phyloP scores from a whole-genome alignment of 495 filamentous ascomycete species.

The Venustampulla echinocandica region DNA sequence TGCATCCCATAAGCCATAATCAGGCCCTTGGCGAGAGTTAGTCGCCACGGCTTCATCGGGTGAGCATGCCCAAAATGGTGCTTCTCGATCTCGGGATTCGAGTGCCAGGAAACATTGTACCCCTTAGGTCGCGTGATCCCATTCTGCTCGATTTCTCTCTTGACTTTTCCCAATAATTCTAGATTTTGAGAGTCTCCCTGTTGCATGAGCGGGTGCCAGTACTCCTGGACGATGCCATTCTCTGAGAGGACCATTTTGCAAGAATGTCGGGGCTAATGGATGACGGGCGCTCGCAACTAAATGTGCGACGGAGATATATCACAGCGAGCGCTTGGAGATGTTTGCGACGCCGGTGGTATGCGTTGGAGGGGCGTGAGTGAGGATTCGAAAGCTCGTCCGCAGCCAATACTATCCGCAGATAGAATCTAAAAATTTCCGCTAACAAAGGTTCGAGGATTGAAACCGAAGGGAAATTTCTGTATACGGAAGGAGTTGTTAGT shows the following conservation, averaged over 20 bases:
- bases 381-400: no score
- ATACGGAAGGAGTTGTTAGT: no score
- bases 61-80: constrained; percentile 93
- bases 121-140: constrained; percentile 70
- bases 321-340: background rate
- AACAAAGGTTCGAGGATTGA: no score
- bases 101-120: constrained; percentile 91
- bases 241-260: constrained; percentile 17
- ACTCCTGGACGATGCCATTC: constrained; percentile 58
- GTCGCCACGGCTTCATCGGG: constrained; percentile 98
- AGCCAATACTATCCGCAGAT: no score
- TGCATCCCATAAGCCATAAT: constrained; percentile 92
- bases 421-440: no score
- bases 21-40: constrained; percentile 89
- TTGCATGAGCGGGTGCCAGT: constrained; percentile 43
- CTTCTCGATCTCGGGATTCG: constrained; percentile 88
- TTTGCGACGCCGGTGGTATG: background rate
- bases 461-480: no score
- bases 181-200: constrained; percentile 49
- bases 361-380: background rate
- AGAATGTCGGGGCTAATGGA: background rate
- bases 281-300: background rate
- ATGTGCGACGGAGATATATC: no score
- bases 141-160: constrained; percentile 58
- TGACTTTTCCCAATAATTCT: constrained; percentile 54